Percentiles rank a stretch among this genome's conserved stretches.
These are phyloP conservation scores for Biscogniauxia mediterranea DNA, from an alignment of 2,329 filamentous ascomycete species.

Conservation along the genomic window DNA sequence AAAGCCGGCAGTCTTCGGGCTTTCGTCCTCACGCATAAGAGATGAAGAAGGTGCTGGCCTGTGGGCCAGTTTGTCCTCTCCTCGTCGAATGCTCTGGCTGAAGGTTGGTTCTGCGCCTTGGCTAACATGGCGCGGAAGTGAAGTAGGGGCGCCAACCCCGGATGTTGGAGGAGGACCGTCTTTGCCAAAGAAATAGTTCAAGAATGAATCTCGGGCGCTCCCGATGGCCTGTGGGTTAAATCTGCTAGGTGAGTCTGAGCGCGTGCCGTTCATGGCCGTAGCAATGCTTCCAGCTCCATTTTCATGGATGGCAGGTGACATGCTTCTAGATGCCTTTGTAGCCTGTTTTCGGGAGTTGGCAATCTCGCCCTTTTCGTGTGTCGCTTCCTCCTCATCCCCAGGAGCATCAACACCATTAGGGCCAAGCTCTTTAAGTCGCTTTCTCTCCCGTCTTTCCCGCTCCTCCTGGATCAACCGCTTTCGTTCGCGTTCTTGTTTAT, in stretches of 20 bases:
- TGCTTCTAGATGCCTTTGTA: conserved; percentile 66
- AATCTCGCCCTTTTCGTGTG: conserved; percentile 53
- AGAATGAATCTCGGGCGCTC: conserved; percentile 79
- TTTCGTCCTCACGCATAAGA: conserved; percentile 35
- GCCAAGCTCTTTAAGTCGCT: conserved; percentile 79
- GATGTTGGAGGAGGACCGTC: conserved; percentile 63
- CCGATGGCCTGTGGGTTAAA: conserved; percentile 60
- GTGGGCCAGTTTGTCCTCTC: conserved; percentile 55
- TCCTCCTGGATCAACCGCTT: conserved; percentile 79
- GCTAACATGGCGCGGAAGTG: conserved; percentile 65
- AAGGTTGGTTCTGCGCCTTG: conserved; percentile 79
- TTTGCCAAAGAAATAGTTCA: conserved; percentile 99
- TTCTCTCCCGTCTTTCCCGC: conserved; percentile 78
- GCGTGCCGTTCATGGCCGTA: conserved; percentile 64
- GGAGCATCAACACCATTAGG: conserved; percentile 70
- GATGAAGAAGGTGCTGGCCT: conserved; percentile 43
- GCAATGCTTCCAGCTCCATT: conserved; percentile 61
- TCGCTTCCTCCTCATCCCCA: conserved; percentile 64
- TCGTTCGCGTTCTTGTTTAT: conserved; percentile 91
- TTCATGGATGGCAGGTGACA: conserved; percentile 77
- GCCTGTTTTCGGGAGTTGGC: conserved; percentile 61
- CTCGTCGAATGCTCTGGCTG: conserved; percentile 76
- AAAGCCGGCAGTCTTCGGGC: conserved; percentile 36
- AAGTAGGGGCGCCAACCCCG: conserved; percentile 39
- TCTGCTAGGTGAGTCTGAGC: conserved; percentile 60